phyloP scores from a whole-genome alignment of 2,329 filamentous ascomycete genomes.

The Aspergillus pseudoviridinutans region DNA sequence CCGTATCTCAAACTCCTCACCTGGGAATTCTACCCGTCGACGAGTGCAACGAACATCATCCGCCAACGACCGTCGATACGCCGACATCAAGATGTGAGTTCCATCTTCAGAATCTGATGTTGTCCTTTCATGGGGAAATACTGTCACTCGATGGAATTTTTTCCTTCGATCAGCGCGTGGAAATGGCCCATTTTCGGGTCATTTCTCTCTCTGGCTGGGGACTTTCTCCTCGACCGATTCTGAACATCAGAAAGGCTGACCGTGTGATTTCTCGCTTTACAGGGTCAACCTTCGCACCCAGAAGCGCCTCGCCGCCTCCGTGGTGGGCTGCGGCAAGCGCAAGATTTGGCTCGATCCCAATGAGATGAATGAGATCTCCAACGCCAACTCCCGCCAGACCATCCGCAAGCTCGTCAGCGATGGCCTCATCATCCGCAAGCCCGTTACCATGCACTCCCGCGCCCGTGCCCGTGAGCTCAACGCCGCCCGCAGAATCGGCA shows the following conservation, averaged over 20 bases:
- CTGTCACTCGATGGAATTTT: conserved; percentile 16
- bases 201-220: not conserved
- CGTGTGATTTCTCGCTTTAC: conserved; percentile 31
- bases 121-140: conserved; percentile 14
- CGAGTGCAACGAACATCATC: conserved; percentile 42
- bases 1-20: conserved; percentile 39
- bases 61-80: conserved; percentile 45
- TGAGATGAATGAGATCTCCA: conserved; percentile 98
- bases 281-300: conserved; percentile 99
- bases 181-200: conserved; percentile 6
- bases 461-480: conserved; percentile 92
- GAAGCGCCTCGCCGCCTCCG: conserved; percentile 98
- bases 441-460: conserved; percentile 99
- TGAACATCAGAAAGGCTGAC: conserved; percentile 29
- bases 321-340: conserved; percentile 98
- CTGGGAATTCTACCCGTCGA: conserved; percentile 34
- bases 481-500: conserved; percentile 87
- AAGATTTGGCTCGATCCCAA: conserved; percentile 99
- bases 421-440: conserved; percentile 99
- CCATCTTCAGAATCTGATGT: conserved; percentile 24
- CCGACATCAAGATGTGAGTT: conserved; percentile 46
- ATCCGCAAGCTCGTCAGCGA: conserved; percentile 99
- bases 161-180: conserved; percentile 6
- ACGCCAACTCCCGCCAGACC: conserved; percentile 99
- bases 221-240: conserved; percentile 10